These are phyloP conservation scores for Tylopilus intermedius DNA, from an alignment of 768 basidiomycete species.

Conservation along the genomic window DNA sequence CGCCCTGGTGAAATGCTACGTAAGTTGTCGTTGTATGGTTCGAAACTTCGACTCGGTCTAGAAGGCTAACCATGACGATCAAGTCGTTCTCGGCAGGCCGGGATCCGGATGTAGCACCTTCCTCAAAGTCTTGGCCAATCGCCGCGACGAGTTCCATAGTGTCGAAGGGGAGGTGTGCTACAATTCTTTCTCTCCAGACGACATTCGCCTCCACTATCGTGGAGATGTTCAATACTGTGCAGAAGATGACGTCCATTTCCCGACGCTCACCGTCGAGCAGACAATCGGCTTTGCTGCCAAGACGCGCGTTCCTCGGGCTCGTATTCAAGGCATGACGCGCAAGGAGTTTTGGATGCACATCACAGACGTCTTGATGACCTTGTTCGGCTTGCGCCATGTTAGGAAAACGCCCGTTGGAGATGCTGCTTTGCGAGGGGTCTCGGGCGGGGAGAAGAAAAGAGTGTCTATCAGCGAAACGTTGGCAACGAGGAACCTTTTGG, in stretches of 20 bases:
- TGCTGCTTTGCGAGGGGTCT: conserved; percentile 67
- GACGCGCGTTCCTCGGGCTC: conserved; percentile 59
- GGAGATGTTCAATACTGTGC: conserved; percentile 81
- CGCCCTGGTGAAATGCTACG: conserved; percentile 67
- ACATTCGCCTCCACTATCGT: conserved; percentile 60
- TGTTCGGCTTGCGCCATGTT: conserved; percentile 75
- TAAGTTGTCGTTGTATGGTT: conserved; percentile 31
- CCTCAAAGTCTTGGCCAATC: conserved; percentile 77
- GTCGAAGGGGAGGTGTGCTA: conserved; percentile 72
- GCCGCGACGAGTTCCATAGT: conserved; percentile 58
- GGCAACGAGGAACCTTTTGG: conserved; percentile 65
- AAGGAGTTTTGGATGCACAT: conserved; percentile 15
- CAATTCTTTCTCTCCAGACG: conserved; percentile 63
- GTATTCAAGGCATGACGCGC: conserved; percentile 41
- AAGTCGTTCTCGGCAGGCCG: conserved; percentile 82
- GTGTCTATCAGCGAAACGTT: conserved; percentile 74
- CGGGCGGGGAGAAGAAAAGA: conserved; percentile 78
- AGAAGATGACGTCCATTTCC: conserved; percentile 84
- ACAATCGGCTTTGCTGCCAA: conserved; percentile 67
- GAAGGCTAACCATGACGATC: background rate
- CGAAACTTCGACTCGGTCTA: background rate
- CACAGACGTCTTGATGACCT: conserved; percentile 50
- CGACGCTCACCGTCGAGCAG: conserved; percentile 74
- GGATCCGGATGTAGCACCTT: conserved; percentile 83
- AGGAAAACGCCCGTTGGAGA: conserved; percentile 76